Evolutionary conservation across 1,139 yeast species (phyloP).

Genomic region (Meyerozyma guilliermondii): DNA sequence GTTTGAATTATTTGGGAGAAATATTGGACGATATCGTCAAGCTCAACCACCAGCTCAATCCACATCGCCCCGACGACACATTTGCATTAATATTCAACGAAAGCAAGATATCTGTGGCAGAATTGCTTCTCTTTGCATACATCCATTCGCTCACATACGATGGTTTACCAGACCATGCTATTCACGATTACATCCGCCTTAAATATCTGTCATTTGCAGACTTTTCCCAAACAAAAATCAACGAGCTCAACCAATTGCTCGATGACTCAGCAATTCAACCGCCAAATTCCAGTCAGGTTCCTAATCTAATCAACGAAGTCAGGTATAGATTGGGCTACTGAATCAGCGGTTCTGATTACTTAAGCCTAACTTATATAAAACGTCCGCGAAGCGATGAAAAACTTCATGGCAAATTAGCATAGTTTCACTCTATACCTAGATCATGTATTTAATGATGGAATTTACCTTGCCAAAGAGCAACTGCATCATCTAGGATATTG

Average conservation of each 20-base stretch:
- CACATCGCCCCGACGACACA: conserved; percentile 6
- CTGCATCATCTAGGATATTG: neutral
- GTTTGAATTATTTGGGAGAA: conserved; percentile 38
- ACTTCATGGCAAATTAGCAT: conserved; percentile 40
- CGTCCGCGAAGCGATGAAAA: conserved; percentile 4
- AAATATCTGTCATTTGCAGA: conserved; percentile 21
- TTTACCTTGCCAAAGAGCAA: conserved; percentile 34
- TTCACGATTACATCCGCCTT: conserved; percentile 25
- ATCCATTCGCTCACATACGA: conserved; percentile 27
- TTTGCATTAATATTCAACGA: conserved; percentile 16
- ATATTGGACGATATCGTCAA: conserved; percentile 23
- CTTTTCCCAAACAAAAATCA: conserved; percentile 7
- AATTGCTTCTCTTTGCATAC: conserved; percentile 35
- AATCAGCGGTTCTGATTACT: conserved; percentile 7
- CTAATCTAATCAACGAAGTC: conserved; percentile 34
- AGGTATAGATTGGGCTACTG: conserved; percentile 15
- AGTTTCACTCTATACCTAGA: conserved; percentile 38
- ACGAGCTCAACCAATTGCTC: conserved; percentile 8
- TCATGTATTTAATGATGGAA: conserved; percentile 45
- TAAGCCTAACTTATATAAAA: conserved; percentile 1
- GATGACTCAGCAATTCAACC: conserved; percentile 12
- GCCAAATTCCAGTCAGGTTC: conserved; percentile 27
- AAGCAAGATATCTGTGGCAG: conserved; percentile 9
- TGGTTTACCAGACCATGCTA: conserved; percentile 42
- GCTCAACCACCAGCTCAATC: conserved; percentile 14